Base-by-base conservation (phyloP, 257 asterid genomes). In the Rehmannia glutinosa region DNA sequence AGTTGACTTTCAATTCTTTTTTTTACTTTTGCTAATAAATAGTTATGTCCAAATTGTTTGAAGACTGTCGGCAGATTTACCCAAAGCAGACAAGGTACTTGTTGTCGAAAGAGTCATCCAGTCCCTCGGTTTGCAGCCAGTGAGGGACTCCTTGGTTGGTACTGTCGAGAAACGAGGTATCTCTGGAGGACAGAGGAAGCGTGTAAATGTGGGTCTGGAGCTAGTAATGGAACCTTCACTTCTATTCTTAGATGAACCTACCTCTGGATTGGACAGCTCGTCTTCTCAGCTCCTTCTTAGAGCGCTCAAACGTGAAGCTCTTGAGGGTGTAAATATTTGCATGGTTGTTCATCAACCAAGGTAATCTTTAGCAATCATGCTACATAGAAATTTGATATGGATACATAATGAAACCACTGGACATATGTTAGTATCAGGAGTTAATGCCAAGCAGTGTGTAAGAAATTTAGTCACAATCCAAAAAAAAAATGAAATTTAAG, bases 261-360 rank as follows among this genome's bases (percentile, higher is more conserved):
- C 98, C 1, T 90, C 98, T 27, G 98, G 98, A 54, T 68, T 92
- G 83, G 98, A 92, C 76, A 90, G 96, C 75, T 84, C 98, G 1
- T 90, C 98, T 55, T 92, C 98, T 74, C 97, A 92, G 81, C 85
- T 90, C 50, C 96, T 92, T 59, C 88, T 92, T 61, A 77, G 90
- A 78, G 95, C 96, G 15, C 95, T 92, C 82, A 95, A 87, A 56
- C 96, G 95, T n/a, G 98, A 92, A 78, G 97, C 96, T 51, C 86
- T 83, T 21, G 96, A 92, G 66, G 98, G 98, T 32, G 98, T 90
- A 46, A 90, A 90, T 45, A 86, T 92, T 57, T 87, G 98, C 89
- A 84, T 89, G 96, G 98, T 92, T 43, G 88, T 92, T 60, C 98
- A 92, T 79, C 98, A 92, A 55, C 98, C 98, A 24, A 92, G 98